Percentiles rank a stretch among this genome's conserved stretches.
phyloP scores from a whole-genome alignment of 2,329 filamentous ascomycete species.

The Mycocentrospora acerina region DNA sequence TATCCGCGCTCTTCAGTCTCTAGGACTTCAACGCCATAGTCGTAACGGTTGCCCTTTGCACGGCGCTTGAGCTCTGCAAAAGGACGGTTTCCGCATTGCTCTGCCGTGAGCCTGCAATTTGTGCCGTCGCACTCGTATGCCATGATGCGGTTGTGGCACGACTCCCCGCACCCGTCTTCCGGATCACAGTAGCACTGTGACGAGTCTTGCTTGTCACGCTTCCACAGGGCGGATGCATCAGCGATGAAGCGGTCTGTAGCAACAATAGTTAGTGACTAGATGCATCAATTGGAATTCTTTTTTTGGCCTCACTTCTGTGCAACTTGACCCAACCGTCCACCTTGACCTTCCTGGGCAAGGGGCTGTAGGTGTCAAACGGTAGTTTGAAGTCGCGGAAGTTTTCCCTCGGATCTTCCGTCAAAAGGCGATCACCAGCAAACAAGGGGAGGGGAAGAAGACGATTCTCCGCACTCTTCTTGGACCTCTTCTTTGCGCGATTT shows the following conservation, averaged over 20 bases:
- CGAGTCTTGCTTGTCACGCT: constrained; percentile 73
- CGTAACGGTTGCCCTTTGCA: constrained; percentile 72
- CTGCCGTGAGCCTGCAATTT: constrained; percentile 80
- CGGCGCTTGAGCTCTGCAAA: constrained; percentile 79
- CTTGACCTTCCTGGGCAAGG: constrained; percentile 82
- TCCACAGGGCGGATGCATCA: constrained; percentile 78
- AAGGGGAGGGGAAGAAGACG: constrained; percentile 72
- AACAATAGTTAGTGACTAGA: constrained; percentile 2
- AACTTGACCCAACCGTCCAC: constrained; percentile 91
- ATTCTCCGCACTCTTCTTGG: constrained; percentile 50
- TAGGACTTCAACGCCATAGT: constrained; percentile 91
- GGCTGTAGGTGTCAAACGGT: constrained; percentile 87
- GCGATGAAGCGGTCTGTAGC: constrained; percentile 92
- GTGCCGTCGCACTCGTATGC: constrained; percentile 91
- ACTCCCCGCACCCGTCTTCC: constrained; percentile 80
- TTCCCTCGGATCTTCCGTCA: constrained; percentile 58
- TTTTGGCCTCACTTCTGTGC: constrained; percentile 80
- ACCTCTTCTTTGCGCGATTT: constrained; percentile 41
- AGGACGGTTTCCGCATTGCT: constrained; percentile 78
- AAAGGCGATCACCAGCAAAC: constrained; percentile 69
- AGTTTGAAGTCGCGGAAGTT: constrained; percentile 76
- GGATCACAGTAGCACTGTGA: constrained; percentile 59
- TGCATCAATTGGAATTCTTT: background rate
- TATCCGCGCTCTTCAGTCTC: constrained; percentile 87
- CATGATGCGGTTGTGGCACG: constrained; percentile 95